A percentile compares a stretch with the other conserved stretches of the same genome.
phyloP scores from a whole-genome alignment of 73 alveolate species.

The Paramecium tetraurelia region DNA sequence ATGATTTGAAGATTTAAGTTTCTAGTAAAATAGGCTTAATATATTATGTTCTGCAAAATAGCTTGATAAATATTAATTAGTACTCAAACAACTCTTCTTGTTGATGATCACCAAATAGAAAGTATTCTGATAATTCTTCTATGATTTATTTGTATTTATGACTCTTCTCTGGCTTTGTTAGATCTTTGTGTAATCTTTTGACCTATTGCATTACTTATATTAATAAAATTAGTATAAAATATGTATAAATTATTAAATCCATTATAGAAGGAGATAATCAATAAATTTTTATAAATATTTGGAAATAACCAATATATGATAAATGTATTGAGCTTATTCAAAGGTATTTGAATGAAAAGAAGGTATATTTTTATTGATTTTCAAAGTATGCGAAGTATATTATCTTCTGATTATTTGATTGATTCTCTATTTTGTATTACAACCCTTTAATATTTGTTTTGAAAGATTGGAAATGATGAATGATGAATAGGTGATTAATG shows the following conservation, averaged over 20 bases:
- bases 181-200: background rate
- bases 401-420: too few species aligned
- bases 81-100: background rate
- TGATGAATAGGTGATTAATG: too few species aligned
- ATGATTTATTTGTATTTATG: background rate
- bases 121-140: background rate
- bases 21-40: background rate
- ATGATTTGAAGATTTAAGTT: background rate
- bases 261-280: background rate
- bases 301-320: too few species aligned
- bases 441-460: too few species aligned
- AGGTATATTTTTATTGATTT: too few species aligned
- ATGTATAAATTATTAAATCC: background rate
- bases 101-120: background rate
- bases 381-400: too few species aligned
- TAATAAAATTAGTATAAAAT: background rate
- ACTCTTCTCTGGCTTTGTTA: background rate
- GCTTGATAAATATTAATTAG: background rate
- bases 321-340: background rate
- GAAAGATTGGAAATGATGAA: too few species aligned
- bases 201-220: background rate
- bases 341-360: too few species aligned
- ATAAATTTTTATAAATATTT: too few species aligned
- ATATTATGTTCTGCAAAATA: slow-evolving; percentile 3
- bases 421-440: too few species aligned